Conservation (phyloP, 2,329 filamentous ascomycete genomes). For the Exutisphaerella laricina region DNA sequence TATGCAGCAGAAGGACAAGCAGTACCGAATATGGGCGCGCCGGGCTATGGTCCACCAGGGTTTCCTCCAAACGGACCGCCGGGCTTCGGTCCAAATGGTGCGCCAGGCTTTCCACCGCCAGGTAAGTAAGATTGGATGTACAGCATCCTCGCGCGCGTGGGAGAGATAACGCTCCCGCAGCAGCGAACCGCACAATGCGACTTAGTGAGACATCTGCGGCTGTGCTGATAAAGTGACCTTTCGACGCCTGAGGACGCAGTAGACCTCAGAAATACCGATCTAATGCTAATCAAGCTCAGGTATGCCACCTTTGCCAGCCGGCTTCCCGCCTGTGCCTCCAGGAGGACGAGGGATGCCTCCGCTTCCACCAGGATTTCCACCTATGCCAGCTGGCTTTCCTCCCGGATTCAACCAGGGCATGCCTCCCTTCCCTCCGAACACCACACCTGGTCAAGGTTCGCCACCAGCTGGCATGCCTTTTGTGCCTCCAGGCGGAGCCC, state of each 20-base stretch:
- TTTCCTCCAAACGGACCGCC: conserved; percentile 16
- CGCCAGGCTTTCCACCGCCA: conserved; percentile 34
- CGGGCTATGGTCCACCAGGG: conserved; percentile 23
- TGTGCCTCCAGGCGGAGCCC: conserved; percentile 21
- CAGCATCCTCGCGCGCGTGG: not conserved
- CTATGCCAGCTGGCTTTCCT: conserved; percentile 36
- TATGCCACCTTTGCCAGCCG: conserved; percentile 23
- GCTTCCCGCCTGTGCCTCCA: conserved; percentile 20
- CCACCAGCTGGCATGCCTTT: conserved; percentile 28
- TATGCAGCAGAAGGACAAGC: conserved; percentile 92
- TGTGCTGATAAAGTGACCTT: too few relatives aligned
- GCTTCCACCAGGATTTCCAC: conserved; percentile 35
- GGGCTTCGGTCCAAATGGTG: conserved; percentile 8
- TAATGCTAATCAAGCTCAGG: conserved; percentile 10
- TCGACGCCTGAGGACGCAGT: too few relatives aligned
- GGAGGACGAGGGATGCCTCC: conserved; percentile 25
- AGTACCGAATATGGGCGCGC: conserved; percentile 58
- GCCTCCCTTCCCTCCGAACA: conserved; percentile 34
- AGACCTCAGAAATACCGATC: too few relatives aligned
- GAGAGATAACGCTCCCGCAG: too few relatives aligned
- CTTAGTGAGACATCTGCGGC: too few relatives aligned
- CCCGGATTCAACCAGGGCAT: conserved; percentile 29
- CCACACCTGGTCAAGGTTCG: conserved; percentile 32
- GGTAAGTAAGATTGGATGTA: conserved; percentile 10
- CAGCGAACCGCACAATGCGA: too few relatives aligned